Evolutionary conservation across 2,329 filamentous ascomycete genomes (phyloP).

Genomic region (Myrmaecium sp.): DNA sequence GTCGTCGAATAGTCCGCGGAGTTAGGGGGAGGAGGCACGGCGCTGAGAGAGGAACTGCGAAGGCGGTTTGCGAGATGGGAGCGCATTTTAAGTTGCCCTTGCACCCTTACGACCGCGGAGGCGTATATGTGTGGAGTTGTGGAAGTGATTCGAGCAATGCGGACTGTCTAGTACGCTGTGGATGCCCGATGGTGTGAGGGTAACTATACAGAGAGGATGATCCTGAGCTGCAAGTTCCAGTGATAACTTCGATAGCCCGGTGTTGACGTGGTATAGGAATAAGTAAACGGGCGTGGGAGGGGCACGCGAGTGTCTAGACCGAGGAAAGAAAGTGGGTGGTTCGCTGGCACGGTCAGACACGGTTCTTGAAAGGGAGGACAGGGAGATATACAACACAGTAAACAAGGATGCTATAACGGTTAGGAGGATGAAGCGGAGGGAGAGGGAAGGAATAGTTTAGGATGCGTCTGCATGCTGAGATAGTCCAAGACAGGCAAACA

Average conservation of each 20-base stretch:
- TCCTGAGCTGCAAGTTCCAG: too few species aligned
- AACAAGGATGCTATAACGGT: too few species aligned
- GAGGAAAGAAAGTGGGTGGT: not conserved
- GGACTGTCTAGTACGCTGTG: not conserved
- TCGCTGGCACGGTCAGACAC: not conserved
- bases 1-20: constrained; percentile 30
- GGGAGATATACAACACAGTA: too few species aligned
- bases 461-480: too few species aligned
- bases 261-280: not conserved
- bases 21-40: constrained; percentile 27
- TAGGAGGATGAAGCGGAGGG: too few species aligned
- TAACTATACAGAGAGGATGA: too few species aligned
- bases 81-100: constrained; percentile 9
- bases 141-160: not conserved
- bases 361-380: not conserved
- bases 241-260: not conserved
- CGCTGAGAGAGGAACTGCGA: constrained; percentile 27
- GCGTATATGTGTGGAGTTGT: not conserved
- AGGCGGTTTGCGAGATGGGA: constrained; percentile 18
- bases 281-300: not conserved
- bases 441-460: too few species aligned
- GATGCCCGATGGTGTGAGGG: not conserved
- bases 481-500: too few species aligned
- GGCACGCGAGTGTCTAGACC: not conserved
- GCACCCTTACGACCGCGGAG: not conserved